Evolutionary conservation across 805 yeast species (phyloP).

Genomic region (Hanseniaspora taiwanica): DNA sequence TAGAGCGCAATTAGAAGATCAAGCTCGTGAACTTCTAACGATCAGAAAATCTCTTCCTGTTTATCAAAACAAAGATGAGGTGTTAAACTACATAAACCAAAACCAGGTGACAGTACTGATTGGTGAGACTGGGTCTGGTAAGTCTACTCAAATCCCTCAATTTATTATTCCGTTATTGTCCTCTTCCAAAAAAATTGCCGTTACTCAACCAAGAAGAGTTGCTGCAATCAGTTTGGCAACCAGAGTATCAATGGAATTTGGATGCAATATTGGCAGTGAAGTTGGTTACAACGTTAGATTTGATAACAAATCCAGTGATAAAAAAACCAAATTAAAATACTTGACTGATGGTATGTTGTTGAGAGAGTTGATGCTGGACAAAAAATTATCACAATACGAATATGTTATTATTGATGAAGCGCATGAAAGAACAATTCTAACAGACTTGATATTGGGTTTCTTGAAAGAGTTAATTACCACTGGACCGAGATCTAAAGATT

Average conservation of each 20-base stretch:
- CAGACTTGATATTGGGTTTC: slow-evolving; percentile 84
- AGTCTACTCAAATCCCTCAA: slow-evolving; percentile 94
- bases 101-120: slow-evolving; percentile 68
- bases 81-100: slow-evolving; percentile 38
- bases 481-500: slow-evolving; percentile 32
- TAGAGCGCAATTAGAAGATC: slow-evolving; percentile 21
- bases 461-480: slow-evolving; percentile 46
- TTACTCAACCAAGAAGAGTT: slow-evolving; percentile 94
- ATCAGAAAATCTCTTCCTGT: slow-evolving; percentile 59
- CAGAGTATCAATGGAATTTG: slow-evolving; percentile 83
- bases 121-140: slow-evolving; percentile 98
- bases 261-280: slow-evolving; percentile 58
- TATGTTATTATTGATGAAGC: slow-evolving; percentile 90
- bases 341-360: slow-evolving; percentile 95
- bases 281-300: slow-evolving; percentile 93
- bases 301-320: slow-evolving; percentile 47
- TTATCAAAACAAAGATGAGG: slow-evolving; percentile 51
- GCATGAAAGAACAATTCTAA: slow-evolving; percentile 87
- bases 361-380: slow-evolving; percentile 77
- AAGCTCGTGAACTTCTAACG: slow-evolving; percentile 33
- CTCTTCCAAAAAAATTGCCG: slow-evolving; percentile 45
- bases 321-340: slow-evolving; percentile 61
- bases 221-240: slow-evolving; percentile 92
- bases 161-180: slow-evolving; percentile 41
- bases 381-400: slow-evolving; percentile 47